Conservation (phyloP, 2,329 filamentous ascomycete species). For the Aureobasidium mangrovei region DNA sequence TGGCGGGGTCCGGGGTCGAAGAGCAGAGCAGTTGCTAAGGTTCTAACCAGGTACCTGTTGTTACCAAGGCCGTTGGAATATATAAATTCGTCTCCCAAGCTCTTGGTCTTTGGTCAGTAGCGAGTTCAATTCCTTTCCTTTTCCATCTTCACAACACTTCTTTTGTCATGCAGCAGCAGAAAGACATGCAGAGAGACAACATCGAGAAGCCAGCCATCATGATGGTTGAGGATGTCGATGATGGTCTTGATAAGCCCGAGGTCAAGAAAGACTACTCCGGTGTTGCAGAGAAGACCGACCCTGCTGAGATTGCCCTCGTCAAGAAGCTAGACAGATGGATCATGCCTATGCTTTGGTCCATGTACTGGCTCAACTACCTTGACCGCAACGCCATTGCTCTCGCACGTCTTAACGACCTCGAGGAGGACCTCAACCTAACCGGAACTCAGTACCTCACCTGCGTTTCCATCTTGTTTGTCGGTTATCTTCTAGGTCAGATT, state of each 20-base stretch:
- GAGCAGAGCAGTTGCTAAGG: not conserved
- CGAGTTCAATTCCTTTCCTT: not conserved
- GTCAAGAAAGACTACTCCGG: conserved; percentile 22
- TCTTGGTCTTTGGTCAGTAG: not conserved
- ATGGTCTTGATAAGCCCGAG: conserved; percentile 2
- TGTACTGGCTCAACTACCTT: conserved; percentile 70
- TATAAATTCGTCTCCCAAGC: not conserved
- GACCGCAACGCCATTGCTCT: conserved; percentile 52
- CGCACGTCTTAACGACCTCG: conserved; percentile 55
- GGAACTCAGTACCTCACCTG: conserved; percentile 41
- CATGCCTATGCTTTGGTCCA: conserved; percentile 43
- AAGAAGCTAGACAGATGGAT: conserved; percentile 25
- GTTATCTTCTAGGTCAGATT: conserved; percentile 37
- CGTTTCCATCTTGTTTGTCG: conserved; percentile 53
- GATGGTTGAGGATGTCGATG: conserved; percentile 7
- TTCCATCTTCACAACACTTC: not conserved
- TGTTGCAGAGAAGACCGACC: conserved; percentile 26
- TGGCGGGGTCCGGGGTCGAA: not conserved
- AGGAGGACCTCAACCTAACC: conserved; percentile 49
- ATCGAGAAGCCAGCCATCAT: conserved; percentile 1
- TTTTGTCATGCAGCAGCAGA: not conserved
- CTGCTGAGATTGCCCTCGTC: conserved; percentile 23
- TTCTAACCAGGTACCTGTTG: not conserved
- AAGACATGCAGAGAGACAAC: not conserved
- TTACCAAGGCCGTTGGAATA: not conserved